Percentiles rank a stretch among this genome's conserved stretches.
Conservation (phyloP, 1,284 basidiomycete species). For the Sporisorium iseilematis-ciliati region DNA sequence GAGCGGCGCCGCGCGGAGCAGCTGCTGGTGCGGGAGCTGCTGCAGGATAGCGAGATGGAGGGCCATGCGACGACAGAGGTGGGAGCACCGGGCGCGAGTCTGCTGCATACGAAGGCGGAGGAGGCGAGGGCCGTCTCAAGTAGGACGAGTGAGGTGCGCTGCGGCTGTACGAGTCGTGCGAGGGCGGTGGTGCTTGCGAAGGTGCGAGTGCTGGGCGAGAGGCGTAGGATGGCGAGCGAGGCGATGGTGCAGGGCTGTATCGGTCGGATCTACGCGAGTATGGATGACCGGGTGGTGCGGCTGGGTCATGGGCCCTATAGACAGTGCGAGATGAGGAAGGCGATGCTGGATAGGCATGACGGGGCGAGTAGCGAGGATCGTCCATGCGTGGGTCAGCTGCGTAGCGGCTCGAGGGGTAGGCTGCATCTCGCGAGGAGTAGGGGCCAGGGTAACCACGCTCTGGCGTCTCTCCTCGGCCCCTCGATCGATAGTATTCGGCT, state of each 20-base stretch:
- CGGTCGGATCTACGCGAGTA: constrained; percentile 30
- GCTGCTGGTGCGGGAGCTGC: constrained; percentile 15
- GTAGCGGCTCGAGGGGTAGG: constrained; percentile 36
- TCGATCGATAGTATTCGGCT: constrained; percentile 24
- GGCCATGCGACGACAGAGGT: constrained; percentile 36
- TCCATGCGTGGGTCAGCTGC: constrained; percentile 23
- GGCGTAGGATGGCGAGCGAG: constrained; percentile 39
- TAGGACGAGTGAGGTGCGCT: constrained; percentile 34
- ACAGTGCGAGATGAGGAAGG: constrained; percentile 30
- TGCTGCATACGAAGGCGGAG: constrained; percentile 32
- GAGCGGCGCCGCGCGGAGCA: constrained; percentile 19
- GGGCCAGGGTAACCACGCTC: constrained; percentile 33
- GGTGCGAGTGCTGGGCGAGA: constrained; percentile 20
- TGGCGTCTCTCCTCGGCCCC: constrained; percentile 34
- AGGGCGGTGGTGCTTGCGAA: constrained; percentile 14
- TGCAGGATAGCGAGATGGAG: constrained; percentile 23
- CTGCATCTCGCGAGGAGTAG: constrained; percentile 31
- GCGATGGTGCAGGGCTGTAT: constrained; percentile 44
- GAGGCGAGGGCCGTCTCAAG: constrained; percentile 29
- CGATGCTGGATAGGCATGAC: constrained; percentile 29
- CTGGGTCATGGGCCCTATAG: constrained; percentile 28
- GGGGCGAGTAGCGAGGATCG: constrained; percentile 50
- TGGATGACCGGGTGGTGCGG: constrained; percentile 15
- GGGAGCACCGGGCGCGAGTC: constrained; percentile 44
- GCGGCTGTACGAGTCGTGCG: constrained; percentile 33